phyloP scores from a whole-genome alignment of 768 basidiomycete species.

The Mycena galopus region DNA sequence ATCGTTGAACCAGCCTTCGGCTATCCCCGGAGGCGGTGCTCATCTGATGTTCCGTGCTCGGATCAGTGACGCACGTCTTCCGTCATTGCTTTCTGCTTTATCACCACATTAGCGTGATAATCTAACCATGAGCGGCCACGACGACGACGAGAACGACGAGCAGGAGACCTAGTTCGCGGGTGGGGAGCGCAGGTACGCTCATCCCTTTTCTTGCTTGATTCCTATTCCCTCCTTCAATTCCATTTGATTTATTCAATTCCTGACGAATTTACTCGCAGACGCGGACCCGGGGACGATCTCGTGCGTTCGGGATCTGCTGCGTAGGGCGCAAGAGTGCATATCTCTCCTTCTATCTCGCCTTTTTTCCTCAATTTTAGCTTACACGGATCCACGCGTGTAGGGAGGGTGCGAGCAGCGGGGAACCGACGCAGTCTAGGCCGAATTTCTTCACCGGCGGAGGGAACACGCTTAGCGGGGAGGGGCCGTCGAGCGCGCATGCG shows the following conservation, averaged over 20 bases:
- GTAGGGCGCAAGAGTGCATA: conserved; percentile 69
- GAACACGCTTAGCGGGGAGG: conserved; percentile 75
- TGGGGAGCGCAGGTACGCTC: conserved; percentile 82
- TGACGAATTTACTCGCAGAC: conserved; percentile 39
- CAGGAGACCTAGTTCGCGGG: conserved; percentile 75
- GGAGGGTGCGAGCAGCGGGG: conserved; percentile 14
- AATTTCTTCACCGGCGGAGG: conserved; percentile 66
- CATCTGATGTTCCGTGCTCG: too few relatives aligned
- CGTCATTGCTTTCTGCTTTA: too few relatives aligned
- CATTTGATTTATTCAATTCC: neutral
- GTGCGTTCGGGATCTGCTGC: conserved; percentile 70
- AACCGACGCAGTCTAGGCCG: neutral
- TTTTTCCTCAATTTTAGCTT: neutral
- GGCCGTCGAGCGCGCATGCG: conserved; percentile 64
- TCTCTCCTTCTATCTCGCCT: neutral
- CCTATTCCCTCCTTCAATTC: too few relatives aligned
- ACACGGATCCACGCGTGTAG: conserved; percentile 14
- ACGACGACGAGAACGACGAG: conserved; percentile 52
- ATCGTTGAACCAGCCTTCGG: too few relatives aligned
- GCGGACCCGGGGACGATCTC: conserved; percentile 47
- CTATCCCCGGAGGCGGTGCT: too few relatives aligned
- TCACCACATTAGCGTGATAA: too few relatives aligned
- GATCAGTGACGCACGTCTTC: too few relatives aligned
- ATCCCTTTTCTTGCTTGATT: too few relatives aligned
- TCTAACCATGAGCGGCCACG: too few relatives aligned